These are phyloP conservation scores for Osmozyma mogii DNA, from an alignment of 805 yeast species.

Conservation along the genomic window DNA sequence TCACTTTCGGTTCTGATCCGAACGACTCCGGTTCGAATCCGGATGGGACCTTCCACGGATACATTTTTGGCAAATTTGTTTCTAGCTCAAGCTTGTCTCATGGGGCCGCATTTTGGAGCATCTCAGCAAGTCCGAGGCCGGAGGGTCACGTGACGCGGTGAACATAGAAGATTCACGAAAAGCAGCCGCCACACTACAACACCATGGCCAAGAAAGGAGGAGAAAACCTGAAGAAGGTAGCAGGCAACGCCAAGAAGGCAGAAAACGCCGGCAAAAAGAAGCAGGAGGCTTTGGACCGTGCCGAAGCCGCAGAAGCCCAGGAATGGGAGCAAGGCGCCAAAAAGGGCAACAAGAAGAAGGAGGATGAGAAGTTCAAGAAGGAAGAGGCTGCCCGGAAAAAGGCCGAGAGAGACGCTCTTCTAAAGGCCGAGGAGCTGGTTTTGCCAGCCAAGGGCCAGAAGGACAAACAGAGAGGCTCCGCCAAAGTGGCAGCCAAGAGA, in stretches of 20 bases:
- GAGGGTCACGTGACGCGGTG: not conserved
- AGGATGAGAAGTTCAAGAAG: constrained; percentile 57
- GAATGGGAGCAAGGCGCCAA: constrained; percentile 70
- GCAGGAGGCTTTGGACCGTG: constrained; percentile 39
- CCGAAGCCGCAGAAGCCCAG: constrained; percentile 48
- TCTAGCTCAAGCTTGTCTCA: constrained; percentile 7
- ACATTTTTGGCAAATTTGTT: too few relatives aligned
- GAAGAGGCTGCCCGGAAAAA: constrained; percentile 73
- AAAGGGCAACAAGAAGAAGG: constrained; percentile 62
- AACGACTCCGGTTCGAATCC: too few relatives aligned
- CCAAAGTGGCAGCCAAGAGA: constrained; percentile 53
- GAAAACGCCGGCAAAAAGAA: constrained; percentile 53
- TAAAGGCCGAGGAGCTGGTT: constrained; percentile 58
- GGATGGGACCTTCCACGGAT: too few relatives aligned
- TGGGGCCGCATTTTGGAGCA: not conserved
- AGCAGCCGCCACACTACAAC: not conserved
- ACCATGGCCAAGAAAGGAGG: constrained; percentile 43
- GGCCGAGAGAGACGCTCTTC: constrained; percentile 68
- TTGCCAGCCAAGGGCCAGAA: constrained; percentile 49
- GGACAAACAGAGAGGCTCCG: constrained; percentile 58
- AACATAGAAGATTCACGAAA: not conserved
- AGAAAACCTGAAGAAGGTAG: constrained; percentile 49
- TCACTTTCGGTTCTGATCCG: too few relatives aligned
- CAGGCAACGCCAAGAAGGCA: constrained; percentile 61
- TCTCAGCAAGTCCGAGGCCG: too few relatives aligned